Conservation (phyloP, 2,329 filamentous ascomycete species). For the Eurotiales sp. region DNA sequence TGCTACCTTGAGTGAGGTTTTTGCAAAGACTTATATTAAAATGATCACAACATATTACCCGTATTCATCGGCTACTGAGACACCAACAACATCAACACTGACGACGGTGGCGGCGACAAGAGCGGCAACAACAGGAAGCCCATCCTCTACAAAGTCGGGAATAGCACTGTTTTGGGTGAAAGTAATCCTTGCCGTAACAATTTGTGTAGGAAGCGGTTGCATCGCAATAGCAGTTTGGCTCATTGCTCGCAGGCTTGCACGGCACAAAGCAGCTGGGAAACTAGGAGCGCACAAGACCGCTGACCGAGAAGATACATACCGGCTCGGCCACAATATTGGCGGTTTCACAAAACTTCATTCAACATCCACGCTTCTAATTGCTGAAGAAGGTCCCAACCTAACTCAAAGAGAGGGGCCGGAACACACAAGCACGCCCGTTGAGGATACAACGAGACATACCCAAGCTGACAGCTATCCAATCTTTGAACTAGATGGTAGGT, state of each 20-base stretch:
- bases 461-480: constrained; percentile 3
- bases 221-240: constrained; percentile 1
- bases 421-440: neutral
- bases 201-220: neutral
- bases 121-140: neutral
- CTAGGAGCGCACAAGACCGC: too few relatives aligned
- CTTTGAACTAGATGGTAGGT: constrained; percentile 14
- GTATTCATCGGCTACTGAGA: constrained; percentile 36
- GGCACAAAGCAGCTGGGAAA: neutral
- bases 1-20: constrained; percentile 49
- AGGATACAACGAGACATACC: neutral
- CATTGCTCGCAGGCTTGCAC: neutral
- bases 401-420: neutral
- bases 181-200: neutral
- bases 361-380: neutral
- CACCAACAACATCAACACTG: neutral
- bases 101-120: too few relatives aligned
- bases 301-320: neutral
- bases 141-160: neutral
- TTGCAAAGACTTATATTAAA: constrained; percentile 53
- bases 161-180: neutral
- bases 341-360: neutral
- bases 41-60: constrained; percentile 59
- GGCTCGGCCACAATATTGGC: neutral
- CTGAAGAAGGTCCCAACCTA: neutral